Evolutionary conservation across 176 grass and related monocot species (phyloP).

Genomic region (Secale cereale): DNA sequence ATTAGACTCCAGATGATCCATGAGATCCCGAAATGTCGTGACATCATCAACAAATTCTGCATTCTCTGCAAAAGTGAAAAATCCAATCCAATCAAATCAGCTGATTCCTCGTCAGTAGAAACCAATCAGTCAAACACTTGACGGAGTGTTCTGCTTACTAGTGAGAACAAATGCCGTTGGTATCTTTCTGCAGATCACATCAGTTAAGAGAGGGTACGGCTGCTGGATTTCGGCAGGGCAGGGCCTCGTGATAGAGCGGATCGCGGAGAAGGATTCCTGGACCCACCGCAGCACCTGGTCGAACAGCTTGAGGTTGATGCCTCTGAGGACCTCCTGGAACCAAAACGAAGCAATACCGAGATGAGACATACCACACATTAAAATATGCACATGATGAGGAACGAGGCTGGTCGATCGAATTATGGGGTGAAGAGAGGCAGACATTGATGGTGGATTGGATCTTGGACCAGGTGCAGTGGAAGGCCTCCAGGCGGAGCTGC

Average conservation of each 20-base stretch:
- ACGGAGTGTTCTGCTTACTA: constrained; percentile 38
- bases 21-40: constrained; percentile 69
- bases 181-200: constrained; percentile 69
- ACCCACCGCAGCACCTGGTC: constrained; percentile 78
- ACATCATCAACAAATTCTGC: constrained; percentile 82
- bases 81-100: not conserved
- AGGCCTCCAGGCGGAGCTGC: constrained; percentile 62
- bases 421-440: not conserved
- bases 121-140: constrained; percentile 6
- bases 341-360: not conserved
- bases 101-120: not conserved
- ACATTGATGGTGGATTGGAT: constrained; percentile 78
- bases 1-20: constrained; percentile 54
- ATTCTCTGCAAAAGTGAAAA: constrained; percentile 61
- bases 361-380: not conserved
- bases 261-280: constrained; percentile 48
- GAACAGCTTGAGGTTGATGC: constrained; percentile 76
- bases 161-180: constrained; percentile 68
- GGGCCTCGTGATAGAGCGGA: constrained; percentile 21
- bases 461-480: constrained; percentile 67
- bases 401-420: not conserved
- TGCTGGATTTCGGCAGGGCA: constrained; percentile 48
- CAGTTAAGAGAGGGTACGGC: constrained; percentile 59
- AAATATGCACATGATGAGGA: not conserved
- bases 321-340: constrained; percentile 61